Evolutionary conservation across 768 basidiomycete species (phyloP).

Genomic region (Leccinum imitatum): DNA sequence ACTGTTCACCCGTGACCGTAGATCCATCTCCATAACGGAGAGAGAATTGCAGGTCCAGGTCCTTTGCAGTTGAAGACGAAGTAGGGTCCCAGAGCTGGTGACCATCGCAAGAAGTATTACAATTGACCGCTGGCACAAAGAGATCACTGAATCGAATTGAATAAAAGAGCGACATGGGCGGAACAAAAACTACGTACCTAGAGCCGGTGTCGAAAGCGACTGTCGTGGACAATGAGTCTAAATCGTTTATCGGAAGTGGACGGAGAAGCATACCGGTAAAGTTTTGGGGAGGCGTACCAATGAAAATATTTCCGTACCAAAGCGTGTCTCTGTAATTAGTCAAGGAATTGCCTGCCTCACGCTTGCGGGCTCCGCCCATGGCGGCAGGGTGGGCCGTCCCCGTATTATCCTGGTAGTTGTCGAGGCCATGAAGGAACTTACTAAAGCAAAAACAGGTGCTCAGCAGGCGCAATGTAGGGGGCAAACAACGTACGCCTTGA

Average conservation of each 20-base stretch:
- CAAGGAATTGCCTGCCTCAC: neutral
- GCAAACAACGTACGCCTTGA: neutral
- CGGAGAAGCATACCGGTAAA: slow-evolving; percentile 3
- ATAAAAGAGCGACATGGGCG: neutral
- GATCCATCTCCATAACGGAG: neutral
- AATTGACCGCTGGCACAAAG: slow-evolving; percentile 23
- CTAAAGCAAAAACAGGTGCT: neutral
- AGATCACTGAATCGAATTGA: slow-evolving; percentile 22
- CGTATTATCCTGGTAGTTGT: neutral
- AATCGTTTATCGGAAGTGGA: neutral
- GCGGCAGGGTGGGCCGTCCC: neutral
- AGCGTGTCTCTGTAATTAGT: neutral
- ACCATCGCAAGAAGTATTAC: slow-evolving; percentile 24
- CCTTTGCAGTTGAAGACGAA: slow-evolving; percentile 7
- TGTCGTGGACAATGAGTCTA: neutral
- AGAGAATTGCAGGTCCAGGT: neutral
- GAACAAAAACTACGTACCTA: neutral
- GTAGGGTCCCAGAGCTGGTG: slow-evolving; percentile 33
- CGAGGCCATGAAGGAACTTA: neutral
- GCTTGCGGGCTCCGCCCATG: neutral
- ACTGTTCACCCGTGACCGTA: slow-evolving; percentile 2
- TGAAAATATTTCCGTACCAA: slow-evolving; percentile 11
- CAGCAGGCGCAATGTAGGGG: neutral
- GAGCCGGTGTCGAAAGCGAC: slow-evolving; percentile 30
- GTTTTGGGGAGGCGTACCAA: slow-evolving; percentile 5